Evolutionary conservation across 768 basidiomycete genomes (phyloP).

Genomic region (Tulasnella sp.): DNA sequence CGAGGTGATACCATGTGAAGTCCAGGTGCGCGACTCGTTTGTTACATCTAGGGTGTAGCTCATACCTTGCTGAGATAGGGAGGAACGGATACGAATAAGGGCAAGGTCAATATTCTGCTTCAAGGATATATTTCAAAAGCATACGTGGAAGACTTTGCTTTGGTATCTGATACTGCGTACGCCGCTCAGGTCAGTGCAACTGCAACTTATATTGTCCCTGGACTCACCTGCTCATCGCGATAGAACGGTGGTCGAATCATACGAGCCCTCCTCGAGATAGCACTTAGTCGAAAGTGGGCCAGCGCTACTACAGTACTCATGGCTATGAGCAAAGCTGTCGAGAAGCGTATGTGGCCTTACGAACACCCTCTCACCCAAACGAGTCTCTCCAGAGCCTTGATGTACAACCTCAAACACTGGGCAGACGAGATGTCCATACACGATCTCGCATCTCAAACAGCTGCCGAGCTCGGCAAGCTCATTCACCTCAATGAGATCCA

Average conservation of each 20-base stretch:
- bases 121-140: conserved; percentile 79
- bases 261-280: conserved; percentile 89
- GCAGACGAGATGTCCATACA: conserved; percentile 67
- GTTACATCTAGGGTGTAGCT: not conserved
- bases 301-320: conserved; percentile 64
- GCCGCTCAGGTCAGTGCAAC: conserved; percentile 51
- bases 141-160: conserved; percentile 83
- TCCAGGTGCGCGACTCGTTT: conserved; percentile 42
- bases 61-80: conserved; percentile 35
- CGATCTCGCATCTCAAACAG: conserved; percentile 55
- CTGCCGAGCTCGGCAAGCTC: conserved; percentile 60
- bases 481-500: conserved; percentile 79
- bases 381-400: conserved; percentile 57
- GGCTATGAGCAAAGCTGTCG: conserved; percentile 85
- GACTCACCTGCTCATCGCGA: not conserved
- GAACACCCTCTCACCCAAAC: conserved; percentile 83
- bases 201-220: not conserved
- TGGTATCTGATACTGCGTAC: conserved; percentile 90
- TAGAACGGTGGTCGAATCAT: conserved; percentile 83
- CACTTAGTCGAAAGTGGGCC: conserved; percentile 86
- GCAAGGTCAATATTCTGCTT: conserved; percentile 89
- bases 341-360: conserved; percentile 88
- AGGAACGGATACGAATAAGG: conserved; percentile 49
- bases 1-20: conserved; percentile 58
- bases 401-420: conserved; percentile 67